phyloP scores from a whole-genome alignment of 2,329 filamentous ascomycete species.

The Hypoxylon sp. region DNA sequence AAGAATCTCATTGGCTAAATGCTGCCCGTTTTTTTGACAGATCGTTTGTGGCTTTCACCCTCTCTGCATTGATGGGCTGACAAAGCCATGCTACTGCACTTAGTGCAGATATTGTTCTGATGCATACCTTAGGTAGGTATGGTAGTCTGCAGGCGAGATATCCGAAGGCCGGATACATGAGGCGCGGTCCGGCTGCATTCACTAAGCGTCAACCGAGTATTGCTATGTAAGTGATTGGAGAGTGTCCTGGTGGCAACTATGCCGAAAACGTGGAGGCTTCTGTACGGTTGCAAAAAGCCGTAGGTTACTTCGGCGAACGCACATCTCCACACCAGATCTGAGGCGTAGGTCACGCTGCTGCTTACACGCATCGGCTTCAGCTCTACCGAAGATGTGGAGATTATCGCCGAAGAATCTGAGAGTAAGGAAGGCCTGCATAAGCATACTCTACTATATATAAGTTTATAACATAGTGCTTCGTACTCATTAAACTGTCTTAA shows the following conservation, averaged over 20 bases:
- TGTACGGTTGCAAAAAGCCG: conserved; percentile 1
- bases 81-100: neutral
- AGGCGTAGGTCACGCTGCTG: neutral
- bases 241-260: neutral
- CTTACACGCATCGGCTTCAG: neutral
- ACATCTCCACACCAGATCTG: neutral
- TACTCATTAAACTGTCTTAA: neutral
- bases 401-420: conserved; percentile 2
- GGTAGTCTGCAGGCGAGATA: neutral
- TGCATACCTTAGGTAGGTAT: no score
- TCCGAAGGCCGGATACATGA: conserved; percentile 12
- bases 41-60: conserved; percentile 20
- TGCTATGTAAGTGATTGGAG: neutral
- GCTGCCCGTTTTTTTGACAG: neutral
- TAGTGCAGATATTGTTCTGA: conserved; percentile 14
- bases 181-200: neutral
- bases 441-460: neutral
- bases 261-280: conserved; percentile 3
- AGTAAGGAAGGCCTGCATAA: no score
- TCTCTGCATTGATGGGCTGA: conserved; percentile 2
- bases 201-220: neutral
- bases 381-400: neutral
- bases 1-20: conserved; percentile 8
- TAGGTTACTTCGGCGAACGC: neutral
- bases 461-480: neutral